A percentile compares a stretch with the other conserved stretches of the same genome.
Evolutionary conservation across 148 eudicot species (phyloP).

Genomic region (Suaeda aralocaspica): DNA sequence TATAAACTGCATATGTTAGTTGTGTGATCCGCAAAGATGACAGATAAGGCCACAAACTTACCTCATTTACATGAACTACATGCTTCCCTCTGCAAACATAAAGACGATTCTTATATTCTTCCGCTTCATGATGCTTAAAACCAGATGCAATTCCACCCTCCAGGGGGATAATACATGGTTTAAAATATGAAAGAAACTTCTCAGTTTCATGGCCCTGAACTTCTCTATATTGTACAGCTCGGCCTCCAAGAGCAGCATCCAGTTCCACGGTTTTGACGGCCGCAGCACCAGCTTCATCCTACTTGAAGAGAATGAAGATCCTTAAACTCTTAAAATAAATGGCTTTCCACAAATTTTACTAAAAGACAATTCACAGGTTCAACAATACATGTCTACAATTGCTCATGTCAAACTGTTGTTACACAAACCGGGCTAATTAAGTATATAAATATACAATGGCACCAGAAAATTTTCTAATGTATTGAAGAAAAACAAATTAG

Average conservation of each 20-base stretch:
- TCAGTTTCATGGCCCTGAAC: conserved; percentile 97
- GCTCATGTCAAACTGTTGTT: background rate
- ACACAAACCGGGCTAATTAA: background rate
- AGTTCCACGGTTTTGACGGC: conserved; percentile 84
- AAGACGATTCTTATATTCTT: conserved; percentile 61
- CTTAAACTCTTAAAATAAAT: conserved; percentile 18
- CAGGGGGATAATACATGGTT: conserved; percentile 94
- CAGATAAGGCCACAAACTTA: conserved; percentile 25
- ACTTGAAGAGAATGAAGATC: conserved; percentile 24
- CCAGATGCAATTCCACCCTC: conserved; percentile 90
- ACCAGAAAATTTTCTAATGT: background rate
- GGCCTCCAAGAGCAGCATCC: conserved; percentile 95
- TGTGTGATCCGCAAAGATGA: conserved; percentile 1
- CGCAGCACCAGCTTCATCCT: conserved; percentile 96
- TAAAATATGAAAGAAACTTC: conserved; percentile 94
- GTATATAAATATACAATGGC: background rate
- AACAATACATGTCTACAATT: background rate
- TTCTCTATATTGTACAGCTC: conserved; percentile 97
- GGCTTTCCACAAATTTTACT: background rate
- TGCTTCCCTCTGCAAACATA: conserved; percentile 89
- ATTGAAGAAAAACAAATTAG: conserved; percentile 1
- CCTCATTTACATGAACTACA: conserved; percentile 94
- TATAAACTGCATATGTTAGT: conserved; percentile 8
- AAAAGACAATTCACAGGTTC: background rate
- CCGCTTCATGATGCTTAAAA: conserved; percentile 67